These are phyloP conservation scores for Exophiala viscosa DNA, from an alignment of 2,329 filamentous ascomycete species.

Conservation along the genomic window DNA sequence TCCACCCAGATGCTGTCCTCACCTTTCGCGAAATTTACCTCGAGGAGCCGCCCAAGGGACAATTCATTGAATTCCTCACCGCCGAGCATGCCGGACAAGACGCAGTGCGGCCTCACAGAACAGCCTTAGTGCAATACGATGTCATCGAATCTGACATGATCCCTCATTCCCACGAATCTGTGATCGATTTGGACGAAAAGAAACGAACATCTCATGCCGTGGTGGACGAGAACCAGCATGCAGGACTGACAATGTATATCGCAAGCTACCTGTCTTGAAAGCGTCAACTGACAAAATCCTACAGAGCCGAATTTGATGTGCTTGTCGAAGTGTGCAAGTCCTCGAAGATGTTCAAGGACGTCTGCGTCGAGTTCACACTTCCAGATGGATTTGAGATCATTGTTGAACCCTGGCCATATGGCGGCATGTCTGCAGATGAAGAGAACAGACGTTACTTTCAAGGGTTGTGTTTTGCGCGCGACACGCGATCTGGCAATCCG, in stretches of 20 bases:
- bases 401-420: conserved; percentile 56
- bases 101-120: conserved; percentile 46
- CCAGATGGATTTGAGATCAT: conserved; percentile 51
- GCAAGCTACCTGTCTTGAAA: not conserved
- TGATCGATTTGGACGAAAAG: conserved; percentile 46
- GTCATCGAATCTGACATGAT: conserved; percentile 51
- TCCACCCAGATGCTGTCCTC: conserved; percentile 36
- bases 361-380: conserved; percentile 49
- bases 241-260: conserved; percentile 42
- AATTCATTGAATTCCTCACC: conserved; percentile 47
- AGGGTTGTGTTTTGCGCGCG: conserved; percentile 52
- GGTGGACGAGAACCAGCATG: conserved; percentile 46
- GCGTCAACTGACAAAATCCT: not conserved
- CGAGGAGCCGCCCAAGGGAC: conserved; percentile 48
- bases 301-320: conserved; percentile 42
- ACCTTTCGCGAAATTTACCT: conserved; percentile 51
- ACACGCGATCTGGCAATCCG: conserved; percentile 43
- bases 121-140: conserved; percentile 56
- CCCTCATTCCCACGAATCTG: conserved; percentile 53
- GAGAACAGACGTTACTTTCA: conserved; percentile 52
- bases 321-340: conserved; percentile 49
- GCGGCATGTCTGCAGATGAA: conserved; percentile 48
- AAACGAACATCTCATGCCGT: conserved; percentile 44
- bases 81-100: conserved; percentile 46
- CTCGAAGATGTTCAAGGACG: conserved; percentile 52